These are phyloP conservation scores for Blastocystis sp. DNA, from an alignment of 352 stramenopile genomes.

Conservation along the genomic window DNA sequence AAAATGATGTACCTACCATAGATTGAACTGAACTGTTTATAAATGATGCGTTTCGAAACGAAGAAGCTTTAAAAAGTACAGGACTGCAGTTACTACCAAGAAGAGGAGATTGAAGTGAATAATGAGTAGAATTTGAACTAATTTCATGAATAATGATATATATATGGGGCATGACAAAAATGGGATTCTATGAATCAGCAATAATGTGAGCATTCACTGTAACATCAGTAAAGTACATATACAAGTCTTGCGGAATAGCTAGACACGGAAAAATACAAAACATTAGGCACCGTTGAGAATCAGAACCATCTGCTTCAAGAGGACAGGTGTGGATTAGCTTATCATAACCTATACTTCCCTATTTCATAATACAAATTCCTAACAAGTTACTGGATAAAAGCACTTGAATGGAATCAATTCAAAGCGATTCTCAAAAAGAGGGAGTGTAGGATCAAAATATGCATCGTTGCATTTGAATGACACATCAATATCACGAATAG, in stretches of 20 bases:
- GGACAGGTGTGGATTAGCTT: not conserved
- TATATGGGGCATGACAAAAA: not conserved
- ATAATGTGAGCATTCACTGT: not conserved
- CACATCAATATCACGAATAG: not conserved
- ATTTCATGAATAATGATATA: conserved; percentile 11
- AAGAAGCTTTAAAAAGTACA: not conserved
- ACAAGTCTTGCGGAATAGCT: conserved; percentile 28
- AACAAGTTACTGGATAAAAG: not conserved
- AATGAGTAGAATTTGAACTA: not conserved
- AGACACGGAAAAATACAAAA: conserved; percentile 6
- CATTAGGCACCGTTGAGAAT: not conserved
- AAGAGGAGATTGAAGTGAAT: conserved; percentile 9
- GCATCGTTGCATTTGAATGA: not conserved
- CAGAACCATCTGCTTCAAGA: not conserved
- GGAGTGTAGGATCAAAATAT: not conserved
- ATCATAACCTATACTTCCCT: not conserved
- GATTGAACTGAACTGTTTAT: not conserved
- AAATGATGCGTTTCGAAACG: not conserved
- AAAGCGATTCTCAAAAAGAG: conserved; percentile 14
- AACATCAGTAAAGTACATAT: not conserved
- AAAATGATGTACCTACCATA: not conserved
- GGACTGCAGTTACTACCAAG: not conserved
- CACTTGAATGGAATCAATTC: not conserved
- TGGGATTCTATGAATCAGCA: not conserved
- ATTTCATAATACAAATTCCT: not conserved